phyloP scores from a whole-genome alignment of 331 rosid species.

The Malus hybrid region DNA sequence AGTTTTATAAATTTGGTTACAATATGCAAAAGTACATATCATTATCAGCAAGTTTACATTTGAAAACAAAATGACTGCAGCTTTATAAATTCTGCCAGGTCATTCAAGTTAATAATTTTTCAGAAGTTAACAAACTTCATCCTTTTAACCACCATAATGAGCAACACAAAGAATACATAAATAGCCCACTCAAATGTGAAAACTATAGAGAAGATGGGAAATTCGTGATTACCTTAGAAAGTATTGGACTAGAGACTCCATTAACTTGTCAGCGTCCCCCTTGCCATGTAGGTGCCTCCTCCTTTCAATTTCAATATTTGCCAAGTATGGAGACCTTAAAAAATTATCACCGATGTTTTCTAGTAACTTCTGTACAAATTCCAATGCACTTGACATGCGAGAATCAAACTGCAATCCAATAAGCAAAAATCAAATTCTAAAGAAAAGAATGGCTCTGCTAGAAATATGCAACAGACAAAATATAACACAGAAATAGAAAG shows the following conservation, averaged over 20 bases:
- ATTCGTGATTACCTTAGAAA: conserved; percentile 44
- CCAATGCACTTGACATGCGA: conserved; percentile 60
- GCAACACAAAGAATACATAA: background rate
- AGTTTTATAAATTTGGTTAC: background rate
- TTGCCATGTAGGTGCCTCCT: conserved; percentile 59
- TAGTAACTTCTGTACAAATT: conserved; percentile 55
- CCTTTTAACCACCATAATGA: background rate
- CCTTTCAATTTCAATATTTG: conserved; percentile 86
- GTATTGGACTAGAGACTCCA: conserved; percentile 61
- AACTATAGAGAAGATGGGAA: background rate
- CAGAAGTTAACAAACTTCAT: background rate
- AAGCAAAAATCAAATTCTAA: conserved; percentile 20
- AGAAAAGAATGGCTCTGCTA: background rate
- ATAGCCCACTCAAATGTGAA: background rate
- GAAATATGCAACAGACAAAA: background rate
- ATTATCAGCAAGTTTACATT: background rate
- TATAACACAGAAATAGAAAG: background rate
- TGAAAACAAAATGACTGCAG: background rate
- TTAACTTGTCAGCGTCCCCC: conserved; percentile 48
- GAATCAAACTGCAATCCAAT: conserved; percentile 72
- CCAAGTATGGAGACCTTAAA: conserved; percentile 74
- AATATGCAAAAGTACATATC: background rate
- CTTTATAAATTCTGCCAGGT: background rate
- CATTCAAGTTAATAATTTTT: background rate
- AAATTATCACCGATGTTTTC: conserved; percentile 31